Conservation (phyloP, 2,329 filamentous ascomycete species). For the Paraphoma chrysanthemicola region DNA sequence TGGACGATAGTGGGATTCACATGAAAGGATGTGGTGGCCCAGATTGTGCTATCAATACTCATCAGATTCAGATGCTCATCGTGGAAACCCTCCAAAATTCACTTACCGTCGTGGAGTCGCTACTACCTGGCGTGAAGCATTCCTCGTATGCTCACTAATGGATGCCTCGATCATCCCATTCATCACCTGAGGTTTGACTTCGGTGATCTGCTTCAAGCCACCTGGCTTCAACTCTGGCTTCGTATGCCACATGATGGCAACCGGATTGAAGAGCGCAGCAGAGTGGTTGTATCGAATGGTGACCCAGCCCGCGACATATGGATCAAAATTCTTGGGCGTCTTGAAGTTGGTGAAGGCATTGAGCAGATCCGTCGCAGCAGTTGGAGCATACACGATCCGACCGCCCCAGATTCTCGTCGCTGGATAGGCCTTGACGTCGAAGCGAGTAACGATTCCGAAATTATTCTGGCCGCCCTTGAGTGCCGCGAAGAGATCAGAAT, state of each 20-base stretch:
- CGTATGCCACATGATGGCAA: slow-evolving; percentile 32
- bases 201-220: slow-evolving; percentile 16
- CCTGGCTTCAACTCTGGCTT: slow-evolving; percentile 25
- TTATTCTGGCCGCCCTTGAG: slow-evolving; percentile 54
- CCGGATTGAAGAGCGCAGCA: slow-evolving; percentile 17
- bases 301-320: slow-evolving; percentile 32
- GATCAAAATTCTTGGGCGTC: slow-evolving; percentile 18
- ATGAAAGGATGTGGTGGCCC: slow-evolving; percentile 32
- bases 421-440: slow-evolving; percentile 43
- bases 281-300: slow-evolving; percentile 31
- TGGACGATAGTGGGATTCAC: slow-evolving; percentile 24
- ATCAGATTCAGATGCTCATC: neutral
- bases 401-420: slow-evolving; percentile 25
- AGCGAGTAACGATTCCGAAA: slow-evolving; percentile 53
- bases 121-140: slow-evolving; percentile 21
- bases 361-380: slow-evolving; percentile 18
- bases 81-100: neutral
- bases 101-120: slow-evolving; percentile 16
- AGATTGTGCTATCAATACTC: slow-evolving; percentile 20
- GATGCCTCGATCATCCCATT: slow-evolving; percentile 24
- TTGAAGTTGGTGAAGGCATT: slow-evolving; percentile 31
- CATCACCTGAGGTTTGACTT: slow-evolving; percentile 20
- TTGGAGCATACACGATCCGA: slow-evolving; percentile 18
- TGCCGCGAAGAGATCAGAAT: slow-evolving; percentile 49
- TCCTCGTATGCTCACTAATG: slow-evolving; percentile 26